Conservation (phyloP, 1,284 basidiomycete species). For the Trametes sp. region DNA sequence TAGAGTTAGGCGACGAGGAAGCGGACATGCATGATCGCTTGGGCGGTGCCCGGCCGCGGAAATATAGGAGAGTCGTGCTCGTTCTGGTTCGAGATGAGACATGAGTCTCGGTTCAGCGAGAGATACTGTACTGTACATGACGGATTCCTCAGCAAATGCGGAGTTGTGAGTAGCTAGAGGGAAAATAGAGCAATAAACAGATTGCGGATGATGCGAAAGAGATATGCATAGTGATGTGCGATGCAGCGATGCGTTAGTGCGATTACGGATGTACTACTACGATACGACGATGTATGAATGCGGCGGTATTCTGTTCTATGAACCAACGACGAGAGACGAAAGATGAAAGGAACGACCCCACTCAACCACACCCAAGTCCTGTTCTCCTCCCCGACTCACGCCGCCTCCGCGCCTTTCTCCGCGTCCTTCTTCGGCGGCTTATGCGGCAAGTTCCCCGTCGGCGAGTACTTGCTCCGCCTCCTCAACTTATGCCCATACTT, state of each 20-base stretch:
- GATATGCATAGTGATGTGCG: background rate
- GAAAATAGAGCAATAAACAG: background rate
- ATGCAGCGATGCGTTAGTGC: background rate
- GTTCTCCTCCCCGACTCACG: background rate
- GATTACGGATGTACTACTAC: background rate
- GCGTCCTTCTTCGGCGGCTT: constrained; percentile 25
- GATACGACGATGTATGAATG: background rate
- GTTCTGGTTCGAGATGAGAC: no score
- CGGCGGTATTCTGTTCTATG: background rate
- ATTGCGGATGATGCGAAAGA: background rate
- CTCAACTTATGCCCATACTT: constrained; percentile 38
- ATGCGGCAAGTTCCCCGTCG: constrained; percentile 26
- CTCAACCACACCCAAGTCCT: background rate
- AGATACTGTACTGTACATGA: no score
- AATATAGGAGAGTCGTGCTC: no score
- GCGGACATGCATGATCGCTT: no score
- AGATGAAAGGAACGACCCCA: background rate
- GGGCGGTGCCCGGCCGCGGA: no score
- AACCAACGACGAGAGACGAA: background rate
- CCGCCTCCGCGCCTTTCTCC: constrained; percentile 8
- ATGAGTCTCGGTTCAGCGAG: no score
- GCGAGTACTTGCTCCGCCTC: constrained; percentile 39
- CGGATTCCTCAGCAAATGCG: no score
- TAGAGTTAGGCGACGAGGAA: no score
- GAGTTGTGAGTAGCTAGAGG: no score